Percentiles rank a stretch among this genome's conserved stretches.
These are phyloP conservation scores for Daphne laureola DNA, from an alignment of 441 rosid species.

Conservation along the genomic window DNA sequence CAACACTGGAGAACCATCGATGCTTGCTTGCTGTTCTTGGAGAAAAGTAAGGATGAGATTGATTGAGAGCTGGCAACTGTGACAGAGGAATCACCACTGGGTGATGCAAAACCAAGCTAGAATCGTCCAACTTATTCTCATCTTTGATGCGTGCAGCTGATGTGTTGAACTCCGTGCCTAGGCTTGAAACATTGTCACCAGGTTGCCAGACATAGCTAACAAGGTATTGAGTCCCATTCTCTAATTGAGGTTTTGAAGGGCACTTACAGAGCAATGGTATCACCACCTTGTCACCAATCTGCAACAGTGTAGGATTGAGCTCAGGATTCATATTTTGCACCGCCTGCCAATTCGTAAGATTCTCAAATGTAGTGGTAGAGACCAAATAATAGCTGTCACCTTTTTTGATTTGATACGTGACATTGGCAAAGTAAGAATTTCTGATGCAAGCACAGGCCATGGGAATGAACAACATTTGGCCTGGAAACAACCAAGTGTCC, in stretches of 20 bases:
- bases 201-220: constrained; percentile 55
- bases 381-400: constrained; percentile 43
- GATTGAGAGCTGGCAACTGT: constrained; percentile 35
- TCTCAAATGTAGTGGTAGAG: constrained; percentile 31
- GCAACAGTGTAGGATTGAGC: constrained; percentile 26
- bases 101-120: constrained; percentile 21
- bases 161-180: constrained; percentile 32
- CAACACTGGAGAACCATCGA: constrained; percentile 12
- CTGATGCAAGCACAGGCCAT: constrained; percentile 41
- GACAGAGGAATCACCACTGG: constrained; percentile 48
- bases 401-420: constrained; percentile 40
- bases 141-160: constrained; percentile 23
- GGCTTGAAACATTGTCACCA: constrained; percentile 28
- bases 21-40: constrained; percentile 19
- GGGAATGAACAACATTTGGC: constrained; percentile 52
- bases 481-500: constrained; percentile 27
- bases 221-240: constrained; percentile 29
- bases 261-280: constrained; percentile 58
- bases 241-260: constrained; percentile 24
- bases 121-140: constrained; percentile 32
- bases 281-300: constrained; percentile 33
- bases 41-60: constrained; percentile 14
- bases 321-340: constrained; percentile 32
- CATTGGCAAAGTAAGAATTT: constrained; percentile 35
- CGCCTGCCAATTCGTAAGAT: constrained; percentile 35